Evolutionary conservation across 306 rosid species (phyloP).

Genomic region (Cajanus cajan): DNA sequence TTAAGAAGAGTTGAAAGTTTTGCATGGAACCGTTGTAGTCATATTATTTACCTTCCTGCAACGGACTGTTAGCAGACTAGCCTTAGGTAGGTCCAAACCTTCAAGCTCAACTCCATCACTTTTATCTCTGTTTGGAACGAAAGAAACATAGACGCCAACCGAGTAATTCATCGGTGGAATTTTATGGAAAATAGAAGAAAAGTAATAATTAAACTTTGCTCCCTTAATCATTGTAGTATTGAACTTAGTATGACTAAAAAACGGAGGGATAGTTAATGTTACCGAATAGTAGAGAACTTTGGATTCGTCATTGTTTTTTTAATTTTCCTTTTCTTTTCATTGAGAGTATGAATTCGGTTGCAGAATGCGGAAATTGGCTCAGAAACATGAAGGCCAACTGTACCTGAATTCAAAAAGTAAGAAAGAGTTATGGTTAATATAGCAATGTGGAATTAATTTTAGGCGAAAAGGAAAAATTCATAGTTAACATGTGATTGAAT

Average conservation of each 20-base stretch:
- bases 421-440: background rate
- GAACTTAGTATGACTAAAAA: background rate
- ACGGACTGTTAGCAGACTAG: slow-evolving; percentile 47
- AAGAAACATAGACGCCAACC: background rate
- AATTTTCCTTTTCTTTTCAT: slow-evolving; percentile 36
- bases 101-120: slow-evolving; percentile 26
- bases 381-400: slow-evolving; percentile 12
- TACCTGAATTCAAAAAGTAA: slow-evolving; percentile 30
- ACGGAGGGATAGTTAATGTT: background rate
- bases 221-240: background rate
- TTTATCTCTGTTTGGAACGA: slow-evolving; percentile 40
- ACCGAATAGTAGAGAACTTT: slow-evolving; percentile 37
- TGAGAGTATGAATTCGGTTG: slow-evolving; percentile 25
- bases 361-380: slow-evolving; percentile 47
- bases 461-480: background rate
- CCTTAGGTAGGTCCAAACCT: slow-evolving; percentile 26
- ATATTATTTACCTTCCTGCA: slow-evolving; percentile 50
- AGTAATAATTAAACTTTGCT: background rate
- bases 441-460: too few species aligned
- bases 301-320: slow-evolving; percentile 37
- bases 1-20: background rate
- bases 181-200: background rate
- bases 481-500: too few species aligned
- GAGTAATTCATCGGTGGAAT: background rate
- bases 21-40: background rate